Evolutionary conservation across 1,139 yeast genomes (phyloP).

Genomic region (Candida tetrigidarum): DNA sequence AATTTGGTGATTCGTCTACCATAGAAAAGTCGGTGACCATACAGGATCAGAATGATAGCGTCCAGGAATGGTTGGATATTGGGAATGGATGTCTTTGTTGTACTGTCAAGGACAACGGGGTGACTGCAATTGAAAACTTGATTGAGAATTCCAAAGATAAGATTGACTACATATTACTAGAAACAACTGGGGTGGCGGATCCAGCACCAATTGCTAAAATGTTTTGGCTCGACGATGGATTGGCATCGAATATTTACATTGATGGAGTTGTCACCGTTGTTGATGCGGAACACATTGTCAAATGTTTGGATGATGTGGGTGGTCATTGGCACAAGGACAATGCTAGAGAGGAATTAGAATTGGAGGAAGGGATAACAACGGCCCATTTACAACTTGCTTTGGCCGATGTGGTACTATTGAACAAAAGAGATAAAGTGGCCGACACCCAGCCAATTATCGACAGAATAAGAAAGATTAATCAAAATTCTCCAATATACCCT

Average conservation of each 20-base stretch:
- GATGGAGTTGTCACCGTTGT: conserved; percentile 95
- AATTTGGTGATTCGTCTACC: conserved; percentile 86
- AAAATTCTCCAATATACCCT: conserved; percentile 65
- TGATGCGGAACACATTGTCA: conserved; percentile 71
- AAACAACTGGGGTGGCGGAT: conserved; percentile 98
- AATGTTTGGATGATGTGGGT: conserved; percentile 72
- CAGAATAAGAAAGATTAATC: conserved; percentile 63
- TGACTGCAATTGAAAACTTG: conserved; percentile 88
- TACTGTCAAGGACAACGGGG: conserved; percentile 94
- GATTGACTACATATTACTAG: conserved; percentile 88
- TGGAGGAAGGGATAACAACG: conserved; percentile 64
- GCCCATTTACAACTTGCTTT: conserved; percentile 90
- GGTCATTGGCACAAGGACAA: conserved; percentile 56
- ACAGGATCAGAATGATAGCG: conserved; percentile 57
- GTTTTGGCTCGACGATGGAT: conserved; percentile 97
- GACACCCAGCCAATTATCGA: conserved; percentile 27
- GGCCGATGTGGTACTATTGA: conserved; percentile 81
- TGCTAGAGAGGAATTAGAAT: conserved; percentile 29
- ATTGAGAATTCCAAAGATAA: conserved; percentile 71
- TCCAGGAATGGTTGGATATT: conserved; percentile 93
- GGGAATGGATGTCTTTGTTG: conserved; percentile 98
- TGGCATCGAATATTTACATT: conserved; percentile 80
- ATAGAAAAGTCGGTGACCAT: conserved; percentile 89
- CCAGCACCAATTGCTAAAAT: conserved; percentile 96
- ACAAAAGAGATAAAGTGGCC: conserved; percentile 65